Base-by-base conservation (phyloP, 768 basidiomycete species). In the Tylopilus vinaceipallidus region DNA sequence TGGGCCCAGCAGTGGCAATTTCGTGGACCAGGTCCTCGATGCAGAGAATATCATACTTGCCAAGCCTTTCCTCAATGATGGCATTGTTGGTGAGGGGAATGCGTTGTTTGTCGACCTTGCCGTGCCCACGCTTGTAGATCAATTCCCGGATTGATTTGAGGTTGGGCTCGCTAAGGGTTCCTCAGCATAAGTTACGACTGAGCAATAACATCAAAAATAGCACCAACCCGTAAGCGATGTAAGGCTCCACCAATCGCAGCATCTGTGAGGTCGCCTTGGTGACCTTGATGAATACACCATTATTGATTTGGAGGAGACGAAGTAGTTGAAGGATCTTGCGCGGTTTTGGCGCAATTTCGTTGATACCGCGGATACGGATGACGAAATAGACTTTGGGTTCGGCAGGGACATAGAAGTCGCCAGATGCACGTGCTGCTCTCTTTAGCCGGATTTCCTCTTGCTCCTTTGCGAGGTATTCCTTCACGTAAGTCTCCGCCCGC, bases 101-200 rank as follows among this genome's bases (percentile, higher is more conserved):
- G 69, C 97, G 89, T 72, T 98, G 95, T 76, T 92, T 95, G 81
- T 92, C 72, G 71, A 98, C 85, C 79, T 98, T 98, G 70, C 95
- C 97, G 68, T 98, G 98, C 49, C 97, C 97, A 57, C 97, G 92
- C 82, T 99, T 99, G 88, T 98, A 98, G 75, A 98, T 85, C 58
- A 99, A 76, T 72, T 97, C 94, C 57, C 95, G 93, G 68, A 98
- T 86, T 35, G 93, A 86, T 73, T 98, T 98, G 63, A 98, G 78
- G 78, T 98, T 98, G 50, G 93, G 90, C 74, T 95, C 93, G 74
- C 92, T 93, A 55, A 5, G 11, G 12, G 13, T 40, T 33, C 9
- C n/a, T n/a, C n/a, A n/a, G n/a, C 23, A 23, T 62, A 41, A 59
- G 42, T 24, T 37, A 49, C 29, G 17, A 17, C 22, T 1, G 38